Percentiles rank a stretch among this genome's conserved stretches.
phyloP scores from a whole-genome alignment of 2,329 filamentous ascomycete genomes.

The Beauveria asiatica region DNA sequence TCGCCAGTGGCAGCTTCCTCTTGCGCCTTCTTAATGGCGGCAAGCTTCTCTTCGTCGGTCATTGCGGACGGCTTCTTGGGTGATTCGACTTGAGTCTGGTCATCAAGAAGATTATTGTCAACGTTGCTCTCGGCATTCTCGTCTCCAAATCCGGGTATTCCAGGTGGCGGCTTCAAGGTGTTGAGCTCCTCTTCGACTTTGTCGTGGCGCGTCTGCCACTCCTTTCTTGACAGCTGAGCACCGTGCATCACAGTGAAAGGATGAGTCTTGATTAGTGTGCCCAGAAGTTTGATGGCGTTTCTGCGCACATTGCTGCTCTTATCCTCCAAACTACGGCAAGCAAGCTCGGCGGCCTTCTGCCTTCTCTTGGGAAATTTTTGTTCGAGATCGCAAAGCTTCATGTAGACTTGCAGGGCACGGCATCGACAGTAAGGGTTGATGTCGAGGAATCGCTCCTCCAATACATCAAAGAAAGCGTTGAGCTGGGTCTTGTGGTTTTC shows the following conservation, averaged over 20 bases:
- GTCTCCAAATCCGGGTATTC: conserved; percentile 51
- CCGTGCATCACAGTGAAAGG: conserved; percentile 90
- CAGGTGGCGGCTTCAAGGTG: conserved; percentile 71
- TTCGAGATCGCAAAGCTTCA: conserved; percentile 86
- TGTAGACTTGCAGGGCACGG: conserved; percentile 85
- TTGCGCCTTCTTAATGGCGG: conserved; percentile 67
- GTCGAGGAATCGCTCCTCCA: conserved; percentile 93
- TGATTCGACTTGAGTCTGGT: conserved; percentile 73
- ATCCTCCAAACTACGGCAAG: conserved; percentile 83
- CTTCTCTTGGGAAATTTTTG: conserved; percentile 91
- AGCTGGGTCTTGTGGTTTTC: conserved; percentile 94
- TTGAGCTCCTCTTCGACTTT: conserved; percentile 76
- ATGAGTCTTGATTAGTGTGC: conserved; percentile 83
- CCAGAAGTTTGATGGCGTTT: conserved; percentile 89
- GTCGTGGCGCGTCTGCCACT: conserved; percentile 77
- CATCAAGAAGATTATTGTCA: conserved; percentile 73
- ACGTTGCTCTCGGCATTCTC: conserved; percentile 59
- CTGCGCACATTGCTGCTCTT: conserved; percentile 96
- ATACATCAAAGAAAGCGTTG: conserved; percentile 91
- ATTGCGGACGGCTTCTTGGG: conserved; percentile 57
- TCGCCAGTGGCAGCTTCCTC: conserved; percentile 86
- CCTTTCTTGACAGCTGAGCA: conserved; percentile 71
- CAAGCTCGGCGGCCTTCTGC: conserved; percentile 79
- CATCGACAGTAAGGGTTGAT: conserved; percentile 94
- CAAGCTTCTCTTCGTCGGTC: conserved; percentile 71